A percentile compares a stretch with the other conserved stretches of the same genome.
Evolutionary conservation across 164 flowering plant genomes (phyloP).

Genomic region (Saururus chinensis): DNA sequence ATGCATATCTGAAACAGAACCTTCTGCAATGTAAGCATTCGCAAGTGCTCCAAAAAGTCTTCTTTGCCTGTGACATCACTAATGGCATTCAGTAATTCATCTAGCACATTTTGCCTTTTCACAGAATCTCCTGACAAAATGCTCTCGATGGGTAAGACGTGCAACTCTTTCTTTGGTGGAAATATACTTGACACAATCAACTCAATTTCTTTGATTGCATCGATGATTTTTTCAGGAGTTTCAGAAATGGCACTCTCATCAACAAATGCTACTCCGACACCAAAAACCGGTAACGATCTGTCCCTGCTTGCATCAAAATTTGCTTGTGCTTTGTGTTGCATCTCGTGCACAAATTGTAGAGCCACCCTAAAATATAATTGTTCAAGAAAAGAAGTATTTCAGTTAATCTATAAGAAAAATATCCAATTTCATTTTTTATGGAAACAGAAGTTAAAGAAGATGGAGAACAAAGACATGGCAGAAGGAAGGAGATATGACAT

Average conservation of each 20-base stretch:
- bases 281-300: constrained; percentile 71
- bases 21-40: constrained; percentile 84
- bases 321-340: constrained; percentile 68
- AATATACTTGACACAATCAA: constrained; percentile 42
- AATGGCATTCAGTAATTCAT: constrained; percentile 33
- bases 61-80: constrained; percentile 82
- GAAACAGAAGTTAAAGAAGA: neutral
- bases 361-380: constrained; percentile 51
- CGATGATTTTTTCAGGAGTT: constrained; percentile 22
- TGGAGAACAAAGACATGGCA: neutral
- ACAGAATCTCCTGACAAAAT: constrained; percentile 31
- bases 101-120: constrained; percentile 37
- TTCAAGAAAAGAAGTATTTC: neutral
- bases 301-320: constrained; percentile 85
- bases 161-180: constrained; percentile 58
- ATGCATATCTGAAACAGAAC: constrained; percentile 18
- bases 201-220: constrained; percentile 41
- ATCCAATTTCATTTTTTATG: neutral
- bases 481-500: too few species aligned
- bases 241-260: constrained; percentile 43
- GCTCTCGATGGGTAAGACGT: constrained; percentile 50
- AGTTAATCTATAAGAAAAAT: neutral
- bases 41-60: constrained; percentile 62
- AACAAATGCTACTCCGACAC: constrained; percentile 79
- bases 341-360: constrained; percentile 85